Conservation (phyloP, 495 filamentous ascomycete genomes). For the Cairneyella variabilis region DNA sequence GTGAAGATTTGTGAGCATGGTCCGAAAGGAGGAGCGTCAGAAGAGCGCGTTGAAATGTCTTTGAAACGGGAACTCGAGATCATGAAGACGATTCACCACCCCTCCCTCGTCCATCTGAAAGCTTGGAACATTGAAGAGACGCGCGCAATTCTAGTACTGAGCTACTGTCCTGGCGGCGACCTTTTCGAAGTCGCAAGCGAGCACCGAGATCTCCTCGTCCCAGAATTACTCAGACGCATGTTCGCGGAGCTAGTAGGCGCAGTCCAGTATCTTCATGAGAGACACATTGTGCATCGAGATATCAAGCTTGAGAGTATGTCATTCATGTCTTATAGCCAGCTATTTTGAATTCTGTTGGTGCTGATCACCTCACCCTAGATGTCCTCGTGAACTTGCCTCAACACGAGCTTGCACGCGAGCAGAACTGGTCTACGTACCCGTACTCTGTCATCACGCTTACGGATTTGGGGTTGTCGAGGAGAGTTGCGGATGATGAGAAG, state of each 20-base stretch:
- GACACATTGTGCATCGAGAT: slow-evolving; percentile 90
- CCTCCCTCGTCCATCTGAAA: slow-evolving; percentile 83
- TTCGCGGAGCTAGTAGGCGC: slow-evolving; percentile 87
- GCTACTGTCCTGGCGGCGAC: slow-evolving; percentile 91
- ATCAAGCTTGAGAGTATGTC: slow-evolving; percentile 95
- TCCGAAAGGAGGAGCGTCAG: slow-evolving; percentile 81
- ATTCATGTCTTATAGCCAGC: neutral
- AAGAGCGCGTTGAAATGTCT: slow-evolving; percentile 85
- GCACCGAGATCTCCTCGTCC: slow-evolving; percentile 58
- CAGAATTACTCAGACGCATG: slow-evolving; percentile 72
- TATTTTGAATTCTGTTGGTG: slow-evolving; percentile 11
- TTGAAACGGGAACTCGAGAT: slow-evolving; percentile 94
- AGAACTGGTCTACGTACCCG: slow-evolving; percentile 68
- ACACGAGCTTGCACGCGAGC: slow-evolving; percentile 38
- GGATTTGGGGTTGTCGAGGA: slow-evolving; percentile 86
- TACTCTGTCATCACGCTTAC: slow-evolving; percentile 83
- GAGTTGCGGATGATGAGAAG: slow-evolving; percentile 72
- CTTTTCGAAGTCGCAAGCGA: slow-evolving; percentile 86
- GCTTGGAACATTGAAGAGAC: slow-evolving; percentile 79
- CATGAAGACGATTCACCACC: slow-evolving; percentile 79
- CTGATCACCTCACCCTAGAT: slow-evolving; percentile 50
- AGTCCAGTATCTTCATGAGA: slow-evolving; percentile 75
- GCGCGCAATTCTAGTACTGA: slow-evolving; percentile 78
- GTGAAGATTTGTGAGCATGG: slow-evolving; percentile 95
- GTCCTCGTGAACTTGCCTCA: slow-evolving; percentile 81